A percentile compares a stretch with the other conserved stretches of the same genome.
Conservation (phyloP, 176 grass and related monocot genomes). For the Thalia dealbata region DNA sequence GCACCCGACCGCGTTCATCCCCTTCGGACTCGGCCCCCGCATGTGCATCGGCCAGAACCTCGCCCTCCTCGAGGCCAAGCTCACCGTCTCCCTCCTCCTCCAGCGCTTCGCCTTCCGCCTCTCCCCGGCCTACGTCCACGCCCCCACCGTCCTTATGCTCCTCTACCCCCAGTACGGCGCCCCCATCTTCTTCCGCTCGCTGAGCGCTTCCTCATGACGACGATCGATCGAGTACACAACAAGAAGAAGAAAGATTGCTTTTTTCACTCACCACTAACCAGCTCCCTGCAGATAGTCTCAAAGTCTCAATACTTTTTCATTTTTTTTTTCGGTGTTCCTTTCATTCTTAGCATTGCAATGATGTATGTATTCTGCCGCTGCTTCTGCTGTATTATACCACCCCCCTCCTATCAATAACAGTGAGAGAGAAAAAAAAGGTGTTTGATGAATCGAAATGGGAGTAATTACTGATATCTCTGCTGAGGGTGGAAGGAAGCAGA, state of each 20-base stretch:
- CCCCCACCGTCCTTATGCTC: constrained; percentile 93
- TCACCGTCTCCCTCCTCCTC: constrained; percentile 71
- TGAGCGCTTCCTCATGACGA: background rate
- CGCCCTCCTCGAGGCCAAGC: constrained; percentile 80
- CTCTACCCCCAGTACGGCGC: constrained; percentile 96
- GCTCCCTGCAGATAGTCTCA: background rate
- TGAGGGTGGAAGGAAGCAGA: background rate
- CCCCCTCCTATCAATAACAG: too few relatives aligned
- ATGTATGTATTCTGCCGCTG: background rate
- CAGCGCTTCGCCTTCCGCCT: constrained; percentile 80
- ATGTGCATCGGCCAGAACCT: constrained; percentile 99
- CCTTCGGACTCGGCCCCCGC: constrained; percentile 82
- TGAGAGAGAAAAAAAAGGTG: too few relatives aligned
- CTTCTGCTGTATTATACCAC: background rate
- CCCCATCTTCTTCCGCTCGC: constrained; percentile 56
- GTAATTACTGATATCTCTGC: background rate
- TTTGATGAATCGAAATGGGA: background rate
- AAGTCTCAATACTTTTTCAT: background rate
- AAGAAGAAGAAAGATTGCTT: background rate
- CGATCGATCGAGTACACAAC: too few relatives aligned
- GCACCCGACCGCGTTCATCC: constrained; percentile 89
- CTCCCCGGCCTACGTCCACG: constrained; percentile 77
- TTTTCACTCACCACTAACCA: background rate
- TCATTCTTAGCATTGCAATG: background rate
- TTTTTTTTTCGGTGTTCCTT: background rate